Evolutionary conservation across 768 basidiomycete species (phyloP).

Genomic region (Kwoniella mangroviensis): DNA sequence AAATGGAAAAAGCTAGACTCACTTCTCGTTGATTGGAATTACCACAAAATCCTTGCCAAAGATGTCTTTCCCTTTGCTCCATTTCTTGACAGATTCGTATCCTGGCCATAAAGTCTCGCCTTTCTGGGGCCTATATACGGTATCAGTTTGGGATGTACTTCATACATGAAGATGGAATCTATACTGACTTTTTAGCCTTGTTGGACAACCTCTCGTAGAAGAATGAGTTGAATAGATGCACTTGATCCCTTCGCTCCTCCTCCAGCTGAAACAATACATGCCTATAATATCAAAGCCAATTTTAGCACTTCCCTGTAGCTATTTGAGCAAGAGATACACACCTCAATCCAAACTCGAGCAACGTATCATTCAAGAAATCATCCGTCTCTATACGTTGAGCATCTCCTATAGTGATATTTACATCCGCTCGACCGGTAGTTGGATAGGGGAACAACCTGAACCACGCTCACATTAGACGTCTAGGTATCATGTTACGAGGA

Average conservation of each 20-base stretch:
- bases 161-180: neutral
- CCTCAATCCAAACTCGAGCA: conserved; percentile 96
- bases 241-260: conserved; percentile 70
- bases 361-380: conserved; percentile 92
- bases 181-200: conserved; percentile 57
- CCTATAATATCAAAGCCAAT: conserved; percentile 13
- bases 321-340: conserved; percentile 58
- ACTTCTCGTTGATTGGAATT: conserved; percentile 97
- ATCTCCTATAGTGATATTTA: conserved; percentile 82
- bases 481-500: neutral
- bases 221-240: conserved; percentile 95
- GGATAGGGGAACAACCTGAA: conserved; percentile 47
- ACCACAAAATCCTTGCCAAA: conserved; percentile 92
- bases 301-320: neutral
- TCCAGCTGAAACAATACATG: conserved; percentile 49
- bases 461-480: neutral
- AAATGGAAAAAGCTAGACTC: conserved; percentile 44
- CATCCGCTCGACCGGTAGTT: conserved; percentile 42
- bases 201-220: conserved; percentile 93
- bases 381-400: conserved; percentile 72
- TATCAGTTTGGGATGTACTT: neutral
- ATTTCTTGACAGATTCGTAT: conserved; percentile 85
- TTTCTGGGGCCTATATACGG: conserved; percentile 5
- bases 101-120: conserved; percentile 40
- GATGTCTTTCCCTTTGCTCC: conserved; percentile 77